Evolutionary conservation across 345 rosid genomes (phyloP), one percentile per base, ranked within the genome.

Genomic region (Sisymbrium irio): DNA sequence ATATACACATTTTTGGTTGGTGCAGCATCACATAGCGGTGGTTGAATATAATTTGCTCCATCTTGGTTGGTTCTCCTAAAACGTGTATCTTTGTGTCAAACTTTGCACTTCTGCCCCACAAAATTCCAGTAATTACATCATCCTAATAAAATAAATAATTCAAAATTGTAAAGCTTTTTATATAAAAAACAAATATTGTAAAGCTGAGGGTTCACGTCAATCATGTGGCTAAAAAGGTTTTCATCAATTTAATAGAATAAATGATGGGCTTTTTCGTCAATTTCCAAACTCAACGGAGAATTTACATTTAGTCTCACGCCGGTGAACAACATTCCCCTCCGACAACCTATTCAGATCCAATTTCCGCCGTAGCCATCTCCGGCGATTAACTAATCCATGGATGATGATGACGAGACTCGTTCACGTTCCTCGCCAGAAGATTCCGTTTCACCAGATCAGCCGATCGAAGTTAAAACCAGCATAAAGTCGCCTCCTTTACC

Each of bases 371-470:
- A 44, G 9, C 10, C 4, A 0, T 6, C 41, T 1, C 6, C 44
- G 60, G 5, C 27, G 36, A 17, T 17, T 30, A 13, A 4, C 27
- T 18, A 15, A 44, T 51, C 71, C 32, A 80, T 84, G 88, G 86
- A 83, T 3, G 82, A 82, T 49, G 82, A 77, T 6, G 87, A 77
- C 9, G 87, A 80, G 76, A 80, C 75, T 62, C 85, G 1, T 1
- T 18, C 63, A 58, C 44, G 63, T 1, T 30, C 45, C 0, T 59
- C 63, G 17, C 77, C 85, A 63, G 49, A 2, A 30, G 46, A 7
- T 10, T 62, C 63, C 4, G 74, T 67, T 11, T 77, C 87, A 35
- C 65, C 68, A 14, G 56, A 74, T 12, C 65, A 62, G 2, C 49
- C 73, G 14, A 71, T 57, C 18, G 22, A 78, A 64, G 33, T 58